A percentile compares a stretch with the other conserved stretches of the same genome.
Evolutionary conservation across 2,329 filamentous ascomycete species (phyloP).

Genomic region (Tolypocladium paradoxum): DNA sequence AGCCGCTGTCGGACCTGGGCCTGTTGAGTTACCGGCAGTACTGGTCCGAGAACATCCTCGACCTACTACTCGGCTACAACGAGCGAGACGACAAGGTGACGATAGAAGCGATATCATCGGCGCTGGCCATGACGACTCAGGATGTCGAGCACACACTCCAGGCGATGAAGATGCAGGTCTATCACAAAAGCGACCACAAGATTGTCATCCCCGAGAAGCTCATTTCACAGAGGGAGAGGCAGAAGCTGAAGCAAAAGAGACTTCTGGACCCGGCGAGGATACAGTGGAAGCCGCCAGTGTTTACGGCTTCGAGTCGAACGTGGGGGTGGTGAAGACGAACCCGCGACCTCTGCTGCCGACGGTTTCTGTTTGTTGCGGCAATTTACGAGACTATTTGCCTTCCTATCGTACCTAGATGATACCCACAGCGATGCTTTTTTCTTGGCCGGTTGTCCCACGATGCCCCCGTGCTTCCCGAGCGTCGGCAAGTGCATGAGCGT

Average conservation of each 20-base stretch:
- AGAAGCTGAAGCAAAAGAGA: conserved; percentile 66
- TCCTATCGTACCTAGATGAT: not conserved
- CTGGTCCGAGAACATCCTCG: conserved; percentile 92
- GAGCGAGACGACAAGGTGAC: conserved; percentile 62
- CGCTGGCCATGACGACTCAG: conserved; percentile 90
- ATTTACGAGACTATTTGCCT: not conserved
- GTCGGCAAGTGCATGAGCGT: not conserved
- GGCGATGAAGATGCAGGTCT: conserved; percentile 88
- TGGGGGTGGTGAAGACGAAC: conserved; percentile 64
- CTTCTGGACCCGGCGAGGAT: conserved; percentile 68
- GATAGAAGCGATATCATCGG: conserved; percentile 71
- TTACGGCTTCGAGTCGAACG: conserved; percentile 77
- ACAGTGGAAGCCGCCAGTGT: conserved; percentile 94
- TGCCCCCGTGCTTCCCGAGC: not conserved
- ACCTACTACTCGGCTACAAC: conserved; percentile 65
- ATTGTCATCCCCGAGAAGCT: conserved; percentile 83
- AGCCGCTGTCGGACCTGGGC: conserved; percentile 88
- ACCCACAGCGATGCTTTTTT: not conserved
- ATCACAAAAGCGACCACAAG: conserved; percentile 93
- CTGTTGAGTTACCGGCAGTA: conserved; percentile 92
- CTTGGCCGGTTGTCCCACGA: not conserved
- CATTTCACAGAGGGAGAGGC: conserved; percentile 67
- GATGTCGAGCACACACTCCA: conserved; percentile 94
- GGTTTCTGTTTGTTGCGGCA: not conserved
- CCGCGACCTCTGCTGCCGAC: not conserved